These are phyloP conservation scores for Diaporthe citri DNA, from an alignment of 2,329 filamentous ascomycete species.

Conservation along the genomic window DNA sequence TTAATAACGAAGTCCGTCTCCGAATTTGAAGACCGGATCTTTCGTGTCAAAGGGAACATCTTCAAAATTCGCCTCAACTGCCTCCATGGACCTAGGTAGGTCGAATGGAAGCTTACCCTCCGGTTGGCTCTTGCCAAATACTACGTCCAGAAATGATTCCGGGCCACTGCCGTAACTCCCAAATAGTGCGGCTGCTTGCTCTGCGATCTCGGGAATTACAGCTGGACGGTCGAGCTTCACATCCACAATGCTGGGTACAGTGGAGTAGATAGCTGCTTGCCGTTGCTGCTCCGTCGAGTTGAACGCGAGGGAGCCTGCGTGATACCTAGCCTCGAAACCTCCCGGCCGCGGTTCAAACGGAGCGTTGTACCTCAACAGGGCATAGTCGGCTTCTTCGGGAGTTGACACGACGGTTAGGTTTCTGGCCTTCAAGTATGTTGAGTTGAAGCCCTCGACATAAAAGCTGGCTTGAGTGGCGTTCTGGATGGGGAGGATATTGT, in stretches of 20 bases:
- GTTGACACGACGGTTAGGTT: slow-evolving; percentile 6
- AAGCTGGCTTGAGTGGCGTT: slow-evolving; percentile 49
- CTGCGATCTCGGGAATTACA: slow-evolving; percentile 56
- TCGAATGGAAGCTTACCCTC: slow-evolving; percentile 60
- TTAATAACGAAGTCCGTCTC: slow-evolving; percentile 6
- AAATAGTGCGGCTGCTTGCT: slow-evolving; percentile 52
- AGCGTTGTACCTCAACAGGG: slow-evolving; percentile 9
- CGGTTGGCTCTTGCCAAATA: slow-evolving; percentile 52
- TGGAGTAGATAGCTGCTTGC: slow-evolving; percentile 48
- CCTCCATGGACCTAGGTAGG: slow-evolving; percentile 55
- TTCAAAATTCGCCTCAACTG: slow-evolving; percentile 49
- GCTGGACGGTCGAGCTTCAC: slow-evolving; percentile 57
- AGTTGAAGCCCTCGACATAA: slow-evolving; percentile 8
- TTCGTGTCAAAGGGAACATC: slow-evolving; percentile 44
- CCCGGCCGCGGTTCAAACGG: slow-evolving; percentile 13
- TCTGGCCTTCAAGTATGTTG: slow-evolving; percentile 7
- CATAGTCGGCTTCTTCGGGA: slow-evolving; percentile 18
- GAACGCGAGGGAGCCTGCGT: slow-evolving; percentile 8
- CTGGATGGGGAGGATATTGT: slow-evolving; percentile 36
- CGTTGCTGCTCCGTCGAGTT: slow-evolving; percentile 5
- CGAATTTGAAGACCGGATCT: neutral
- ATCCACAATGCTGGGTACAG: slow-evolving; percentile 56
- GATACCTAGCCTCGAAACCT: neutral
- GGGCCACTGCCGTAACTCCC: slow-evolving; percentile 54
- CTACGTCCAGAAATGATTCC: slow-evolving; percentile 58